Conservation (phyloP, 768 basidiomycete species). For the Amanita rubescens region DNA sequence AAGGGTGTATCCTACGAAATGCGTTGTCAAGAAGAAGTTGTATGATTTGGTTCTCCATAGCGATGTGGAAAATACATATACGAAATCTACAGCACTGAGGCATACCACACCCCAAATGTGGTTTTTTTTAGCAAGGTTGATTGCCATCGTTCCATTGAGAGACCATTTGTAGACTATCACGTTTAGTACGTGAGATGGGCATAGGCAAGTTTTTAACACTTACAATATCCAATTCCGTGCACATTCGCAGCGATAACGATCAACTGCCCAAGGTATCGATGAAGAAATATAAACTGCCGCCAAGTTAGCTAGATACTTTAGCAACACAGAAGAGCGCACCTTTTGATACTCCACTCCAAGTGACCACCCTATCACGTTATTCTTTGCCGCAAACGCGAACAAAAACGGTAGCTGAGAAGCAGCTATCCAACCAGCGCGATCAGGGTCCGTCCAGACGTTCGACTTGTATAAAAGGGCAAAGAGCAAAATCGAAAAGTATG, state of each 20-base stretch:
- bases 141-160: slow-evolving; percentile 31
- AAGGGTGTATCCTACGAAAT: slow-evolving; percentile 47
- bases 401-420: slow-evolving; percentile 58
- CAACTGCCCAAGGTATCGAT: slow-evolving; percentile 59
- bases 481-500: slow-evolving; percentile 39
- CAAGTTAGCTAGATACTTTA: neutral
- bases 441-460: slow-evolving; percentile 41
- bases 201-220: slow-evolving; percentile 14
- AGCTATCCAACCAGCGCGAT: slow-evolving; percentile 46
- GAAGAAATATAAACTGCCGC: slow-evolving; percentile 63
- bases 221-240: slow-evolving; percentile 52
- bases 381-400: slow-evolving; percentile 60
- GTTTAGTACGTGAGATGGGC: slow-evolving; percentile 1
- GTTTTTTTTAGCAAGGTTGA: slow-evolving; percentile 24
- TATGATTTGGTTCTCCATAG: slow-evolving; percentile 52
- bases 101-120: slow-evolving; percentile 47
- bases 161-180: slow-evolving; percentile 52
- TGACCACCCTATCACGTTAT: slow-evolving; percentile 33
- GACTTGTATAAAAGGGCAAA: slow-evolving; percentile 45
- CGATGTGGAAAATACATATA: slow-evolving; percentile 56
- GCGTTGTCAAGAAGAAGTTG: slow-evolving; percentile 59
- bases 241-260: slow-evolving; percentile 52
- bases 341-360: slow-evolving; percentile 51
- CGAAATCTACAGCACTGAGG: slow-evolving; percentile 42
- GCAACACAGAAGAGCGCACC: slow-evolving; percentile 25